Conservation (phyloP, 805 yeast genomes). For the Nakazawaea pomicola region DNA sequence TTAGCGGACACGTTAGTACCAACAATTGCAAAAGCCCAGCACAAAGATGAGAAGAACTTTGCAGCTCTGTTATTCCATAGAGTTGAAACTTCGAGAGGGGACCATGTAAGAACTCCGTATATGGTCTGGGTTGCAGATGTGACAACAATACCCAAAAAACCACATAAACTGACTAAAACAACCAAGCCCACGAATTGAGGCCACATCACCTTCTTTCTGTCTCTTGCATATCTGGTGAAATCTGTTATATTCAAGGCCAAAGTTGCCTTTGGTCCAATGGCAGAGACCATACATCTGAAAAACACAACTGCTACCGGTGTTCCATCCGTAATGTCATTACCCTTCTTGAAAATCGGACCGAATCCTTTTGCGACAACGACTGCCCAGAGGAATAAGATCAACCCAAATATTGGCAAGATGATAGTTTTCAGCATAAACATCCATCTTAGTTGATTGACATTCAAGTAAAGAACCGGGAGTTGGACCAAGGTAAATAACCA, state of each 20-base stretch:
- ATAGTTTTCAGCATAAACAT: constrained; percentile 28
- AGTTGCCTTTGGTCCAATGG: constrained; percentile 32
- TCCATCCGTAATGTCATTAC: constrained; percentile 17
- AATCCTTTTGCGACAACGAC: constrained; percentile 26
- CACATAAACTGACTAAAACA: constrained; percentile 18
- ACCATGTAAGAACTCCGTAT: constrained; percentile 16
- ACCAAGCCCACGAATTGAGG: constrained; percentile 16
- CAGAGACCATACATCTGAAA: constrained; percentile 21
- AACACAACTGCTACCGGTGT: constrained; percentile 21
- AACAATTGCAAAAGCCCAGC: constrained; percentile 25
- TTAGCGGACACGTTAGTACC: constrained; percentile 48
- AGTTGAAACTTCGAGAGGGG: constrained; percentile 16
- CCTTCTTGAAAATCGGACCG: constrained; percentile 17
- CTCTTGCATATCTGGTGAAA: constrained; percentile 32
- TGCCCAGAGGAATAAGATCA: constrained; percentile 26
- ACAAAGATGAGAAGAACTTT: constrained; percentile 14
- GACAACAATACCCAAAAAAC: constrained; percentile 16
- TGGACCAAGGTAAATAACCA: constrained; percentile 26
- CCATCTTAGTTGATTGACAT: constrained; percentile 27
- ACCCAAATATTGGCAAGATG: constrained; percentile 20
- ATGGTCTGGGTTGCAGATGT: constrained; percentile 16
- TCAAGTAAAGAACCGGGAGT: constrained; percentile 27
- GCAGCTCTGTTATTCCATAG: constrained; percentile 19
- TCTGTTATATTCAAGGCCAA: constrained; percentile 33
- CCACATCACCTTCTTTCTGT: constrained; percentile 24